Evolutionary conservation across 129 eudicot species (phyloP).

Genomic region (Lonicera japonica): DNA sequence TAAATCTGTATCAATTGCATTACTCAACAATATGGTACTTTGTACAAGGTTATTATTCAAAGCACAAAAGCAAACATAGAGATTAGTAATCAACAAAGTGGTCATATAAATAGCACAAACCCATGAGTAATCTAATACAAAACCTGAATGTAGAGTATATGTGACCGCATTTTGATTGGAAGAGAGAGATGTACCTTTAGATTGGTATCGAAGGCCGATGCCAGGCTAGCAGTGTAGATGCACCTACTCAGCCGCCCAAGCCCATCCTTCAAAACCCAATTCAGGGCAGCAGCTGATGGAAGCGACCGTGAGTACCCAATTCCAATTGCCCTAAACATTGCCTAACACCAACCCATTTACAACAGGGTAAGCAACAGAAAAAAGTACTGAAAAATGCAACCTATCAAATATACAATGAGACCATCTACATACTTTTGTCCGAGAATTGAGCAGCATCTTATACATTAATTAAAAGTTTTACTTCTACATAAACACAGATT

Average conservation of each 20-base stretch:
- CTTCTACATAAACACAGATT: no score
- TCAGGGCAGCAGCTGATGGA: slow-evolving; percentile 92
- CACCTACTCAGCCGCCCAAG: slow-evolving; percentile 91
- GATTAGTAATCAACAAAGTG: not conserved
- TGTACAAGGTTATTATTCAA: not conserved
- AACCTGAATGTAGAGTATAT: not conserved
- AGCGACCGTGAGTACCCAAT: slow-evolving; percentile 79
- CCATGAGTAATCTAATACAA: not conserved
- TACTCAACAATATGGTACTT: not conserved
- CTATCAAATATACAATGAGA: not conserved
- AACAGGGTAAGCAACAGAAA: not conserved
- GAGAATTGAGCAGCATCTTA: not conserved
- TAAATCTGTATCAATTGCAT: not conserved
- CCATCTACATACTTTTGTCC: not conserved
- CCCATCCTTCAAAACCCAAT: slow-evolving; percentile 97
- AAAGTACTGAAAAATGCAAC: no score
- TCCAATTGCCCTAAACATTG: slow-evolving; percentile 97
- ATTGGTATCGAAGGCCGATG: slow-evolving; percentile 91
- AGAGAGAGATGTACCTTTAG: slow-evolving; percentile 50
- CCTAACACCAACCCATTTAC: slow-evolving; percentile 33
- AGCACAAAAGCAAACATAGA: not conserved
- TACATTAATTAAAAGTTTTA: no score
- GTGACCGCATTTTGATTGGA: not conserved
- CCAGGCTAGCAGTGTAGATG: slow-evolving; percentile 83
- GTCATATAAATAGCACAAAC: not conserved